Base-by-base conservation (phyloP, 768 basidiomycete species). In the Tulasnella calospora region DNA sequence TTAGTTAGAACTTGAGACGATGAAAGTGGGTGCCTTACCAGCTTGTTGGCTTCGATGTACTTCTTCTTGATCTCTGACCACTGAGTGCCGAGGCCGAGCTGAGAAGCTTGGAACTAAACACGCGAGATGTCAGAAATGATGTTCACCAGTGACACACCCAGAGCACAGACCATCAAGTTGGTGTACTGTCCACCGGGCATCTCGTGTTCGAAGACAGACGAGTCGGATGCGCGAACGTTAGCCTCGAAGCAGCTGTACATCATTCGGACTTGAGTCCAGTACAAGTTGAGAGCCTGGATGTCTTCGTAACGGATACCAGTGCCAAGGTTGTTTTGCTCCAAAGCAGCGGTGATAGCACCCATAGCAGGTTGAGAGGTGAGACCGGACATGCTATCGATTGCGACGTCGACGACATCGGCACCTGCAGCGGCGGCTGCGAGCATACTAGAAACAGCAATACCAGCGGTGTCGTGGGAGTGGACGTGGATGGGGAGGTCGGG, bases 21-120 rank as follows among this genome's bases (percentile, higher is more conserved):
- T 35, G 35, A 27, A 10, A 44, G 10, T 27, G 40, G 73, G 35
- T 21, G 44, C 86, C 90, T 82, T 83, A 95, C 94, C 78, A 99
- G 91, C 74, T 94, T 89, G 83, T 99, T 99, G 71, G 98, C 98
- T 85, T 98, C 94, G 82, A 98, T 94, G 84, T 99, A 99, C 85
- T 97, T 98, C 88, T 92, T 92, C 88, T 99, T 99, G 86, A 99
- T 94, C 83, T 94, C 95, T 93, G 90, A 89, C 98, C 98, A 99
- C 83, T 98, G 96, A 61, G 94, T 95, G 79, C 97, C 96, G 27
- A 99, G 90, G 81, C 98, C 98, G 67, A 99, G 90, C 85, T 99
- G 97, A 36, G 95, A 88, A 81, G 98, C 96, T 91, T 99, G 98
- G 94, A 99, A 99, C 93, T 96, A 83, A 44, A 81, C 70, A 38